A percentile compares a stretch with the other conserved stretches of the same genome.
phyloP scores from a whole-genome alignment of 306 rosid genomes.

The Citrullus colocynthis region DNA sequence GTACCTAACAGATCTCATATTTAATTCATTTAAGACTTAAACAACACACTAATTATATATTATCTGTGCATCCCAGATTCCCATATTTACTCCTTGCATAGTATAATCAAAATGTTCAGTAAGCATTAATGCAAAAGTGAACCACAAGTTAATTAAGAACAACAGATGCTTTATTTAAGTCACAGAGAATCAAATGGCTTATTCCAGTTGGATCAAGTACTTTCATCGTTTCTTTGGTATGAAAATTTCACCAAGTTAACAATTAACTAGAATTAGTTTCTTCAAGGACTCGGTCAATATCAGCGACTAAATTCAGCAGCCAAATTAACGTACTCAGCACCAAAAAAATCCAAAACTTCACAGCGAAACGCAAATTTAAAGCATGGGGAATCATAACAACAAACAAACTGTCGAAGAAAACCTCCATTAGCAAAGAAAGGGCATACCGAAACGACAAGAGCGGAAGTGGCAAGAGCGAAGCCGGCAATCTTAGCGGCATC shows the following conservation, averaged over 20 bases:
- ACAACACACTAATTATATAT: not conserved
- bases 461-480: slow-evolving; percentile 93
- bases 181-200: not conserved
- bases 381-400: not conserved
- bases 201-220: not conserved
- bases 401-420: not conserved
- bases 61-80: too few relatives aligned
- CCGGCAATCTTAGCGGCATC: slow-evolving; percentile 90
- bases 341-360: not conserved
- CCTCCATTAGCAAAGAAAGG: not conserved
- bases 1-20: not conserved
- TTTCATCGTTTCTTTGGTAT: not conserved
- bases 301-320: not conserved
- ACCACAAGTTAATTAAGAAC: too few relatives aligned
- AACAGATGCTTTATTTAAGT: too few relatives aligned
- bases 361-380: not conserved
- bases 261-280: not conserved
- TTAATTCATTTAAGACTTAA: not conserved
- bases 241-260: not conserved
- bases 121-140: too few relatives aligned
- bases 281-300: not conserved
- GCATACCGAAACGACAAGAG: slow-evolving; percentile 88
- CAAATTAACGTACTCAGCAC: not conserved
- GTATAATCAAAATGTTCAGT: not conserved
- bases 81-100: not conserved